phyloP scores from a whole-genome alignment of 169 alveolate genomes.

The Eimeria zaria region DNA sequence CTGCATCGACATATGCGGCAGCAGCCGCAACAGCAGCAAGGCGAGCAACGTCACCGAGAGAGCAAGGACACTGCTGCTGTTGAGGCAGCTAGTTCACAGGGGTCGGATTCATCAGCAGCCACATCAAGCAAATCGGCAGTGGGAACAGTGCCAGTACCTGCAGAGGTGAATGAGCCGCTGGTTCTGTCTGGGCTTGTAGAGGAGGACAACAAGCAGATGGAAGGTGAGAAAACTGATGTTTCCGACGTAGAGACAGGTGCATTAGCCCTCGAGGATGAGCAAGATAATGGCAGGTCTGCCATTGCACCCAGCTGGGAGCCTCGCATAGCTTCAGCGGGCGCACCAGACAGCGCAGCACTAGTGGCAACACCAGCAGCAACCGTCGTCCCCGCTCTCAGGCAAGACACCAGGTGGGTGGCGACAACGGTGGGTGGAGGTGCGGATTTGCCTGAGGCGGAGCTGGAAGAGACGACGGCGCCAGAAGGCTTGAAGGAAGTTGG shows the following conservation, averaged over 20 bases:
- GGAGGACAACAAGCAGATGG: not conserved
- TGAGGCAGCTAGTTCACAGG: constrained; percentile 3
- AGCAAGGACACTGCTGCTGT: not conserved
- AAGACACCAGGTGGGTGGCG: not conserved
- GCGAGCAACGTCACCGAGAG: not conserved
- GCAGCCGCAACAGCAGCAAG: constrained; percentile 30
- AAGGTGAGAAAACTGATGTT: not conserved
- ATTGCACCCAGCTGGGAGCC: not conserved
- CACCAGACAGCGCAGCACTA: not conserved
- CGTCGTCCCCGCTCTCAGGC: not conserved
- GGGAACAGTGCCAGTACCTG: constrained; percentile 6
- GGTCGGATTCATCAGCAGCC: not conserved
- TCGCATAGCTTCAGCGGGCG: not conserved
- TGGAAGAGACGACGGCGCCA: not conserved
- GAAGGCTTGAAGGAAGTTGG: not conserved
- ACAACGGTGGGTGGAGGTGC: not conserved
- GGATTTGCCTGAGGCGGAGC: not conserved
- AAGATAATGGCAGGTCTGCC: not conserved
- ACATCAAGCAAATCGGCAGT: not conserved
- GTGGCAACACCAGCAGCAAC: not conserved
- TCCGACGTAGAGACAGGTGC: not conserved
- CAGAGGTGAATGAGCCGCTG: not conserved
- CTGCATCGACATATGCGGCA: constrained; percentile 37
- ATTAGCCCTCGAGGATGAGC: not conserved
- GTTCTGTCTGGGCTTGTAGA: not conserved